Evolutionary conservation across 805 yeast species (phyloP).

Genomic region (Nakazawaea laoshanensis): DNA sequence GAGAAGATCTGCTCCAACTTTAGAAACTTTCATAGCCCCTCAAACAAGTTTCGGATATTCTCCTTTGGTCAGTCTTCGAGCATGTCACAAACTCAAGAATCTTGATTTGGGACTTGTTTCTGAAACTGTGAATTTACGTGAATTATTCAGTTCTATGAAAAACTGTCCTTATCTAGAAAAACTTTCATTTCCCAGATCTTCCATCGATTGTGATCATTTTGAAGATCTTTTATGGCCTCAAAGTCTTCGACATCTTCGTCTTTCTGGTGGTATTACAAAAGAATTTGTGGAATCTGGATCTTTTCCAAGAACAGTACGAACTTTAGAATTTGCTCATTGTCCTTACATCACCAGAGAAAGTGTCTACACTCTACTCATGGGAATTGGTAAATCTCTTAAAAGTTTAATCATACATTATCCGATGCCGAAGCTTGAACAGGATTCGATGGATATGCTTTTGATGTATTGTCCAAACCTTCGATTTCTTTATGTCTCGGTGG

Average conservation of each 20-base stretch:
- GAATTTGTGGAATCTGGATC: slow-evolving; percentile 59
- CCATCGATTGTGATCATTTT: slow-evolving; percentile 59
- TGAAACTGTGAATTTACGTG: slow-evolving; percentile 79
- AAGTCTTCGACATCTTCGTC: slow-evolving; percentile 56
- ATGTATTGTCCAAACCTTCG: slow-evolving; percentile 67
- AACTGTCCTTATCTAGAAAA: slow-evolving; percentile 57
- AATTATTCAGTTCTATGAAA: slow-evolving; percentile 67
- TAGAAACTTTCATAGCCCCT: slow-evolving; percentile 77
- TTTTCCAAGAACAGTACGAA: slow-evolving; percentile 68
- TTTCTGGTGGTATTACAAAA: slow-evolving; percentile 87
- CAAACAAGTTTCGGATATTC: slow-evolving; percentile 92
- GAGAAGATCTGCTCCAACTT: slow-evolving; percentile 60
- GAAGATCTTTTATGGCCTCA: slow-evolving; percentile 68
- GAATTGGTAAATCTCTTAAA: slow-evolving; percentile 58
- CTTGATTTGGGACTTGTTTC: slow-evolving; percentile 82
- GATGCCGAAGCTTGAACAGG: slow-evolving; percentile 67
- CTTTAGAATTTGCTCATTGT: slow-evolving; percentile 79
- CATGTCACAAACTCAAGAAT: slow-evolving; percentile 54
- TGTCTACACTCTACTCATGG: slow-evolving; percentile 48
- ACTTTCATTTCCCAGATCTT: slow-evolving; percentile 82
- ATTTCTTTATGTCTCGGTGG: slow-evolving; percentile 65
- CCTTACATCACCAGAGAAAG: slow-evolving; percentile 66
- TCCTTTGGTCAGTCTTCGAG: slow-evolving; percentile 73
- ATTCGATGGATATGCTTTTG: slow-evolving; percentile 68
- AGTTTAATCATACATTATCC: slow-evolving; percentile 74